A percentile compares a stretch with the other conserved stretches of the same genome.
phyloP scores from a whole-genome alignment of 176 grass and related monocot species.

The Lolium multiflorum region DNA sequence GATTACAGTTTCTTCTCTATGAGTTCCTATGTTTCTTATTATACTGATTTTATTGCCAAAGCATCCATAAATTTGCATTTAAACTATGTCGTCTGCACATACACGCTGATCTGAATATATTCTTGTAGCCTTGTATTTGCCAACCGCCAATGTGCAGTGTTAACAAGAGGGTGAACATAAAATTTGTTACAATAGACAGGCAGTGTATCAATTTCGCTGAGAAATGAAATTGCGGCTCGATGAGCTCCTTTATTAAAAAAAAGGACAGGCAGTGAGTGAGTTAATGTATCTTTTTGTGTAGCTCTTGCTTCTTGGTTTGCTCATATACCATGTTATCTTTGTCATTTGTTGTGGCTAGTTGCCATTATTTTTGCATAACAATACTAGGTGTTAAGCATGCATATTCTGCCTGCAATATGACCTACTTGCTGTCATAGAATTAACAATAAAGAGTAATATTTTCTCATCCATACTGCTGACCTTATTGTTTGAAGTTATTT shows the following conservation, averaged over 20 bases:
- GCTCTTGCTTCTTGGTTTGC: not conserved
- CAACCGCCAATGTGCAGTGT: not conserved
- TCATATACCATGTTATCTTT: not conserved
- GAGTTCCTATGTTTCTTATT: not conserved
- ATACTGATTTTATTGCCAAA: conserved; percentile 14
- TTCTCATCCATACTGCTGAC: not conserved
- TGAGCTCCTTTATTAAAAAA: too few species aligned
- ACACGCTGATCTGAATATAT: not conserved
- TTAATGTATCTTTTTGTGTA: too few species aligned
- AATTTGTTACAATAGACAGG: not conserved
- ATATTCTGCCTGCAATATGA: not conserved
- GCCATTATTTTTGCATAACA: too few species aligned
- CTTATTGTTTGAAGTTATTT: not conserved
- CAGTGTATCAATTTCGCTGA: not conserved
- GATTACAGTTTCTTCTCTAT: not conserved
- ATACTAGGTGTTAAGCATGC: not conserved
- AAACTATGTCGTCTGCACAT: not conserved
- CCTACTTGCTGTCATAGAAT: not conserved
- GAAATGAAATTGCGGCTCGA: too few species aligned
- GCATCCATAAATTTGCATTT: not conserved
- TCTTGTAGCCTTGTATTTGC: not conserved
- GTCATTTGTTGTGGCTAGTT: not conserved
- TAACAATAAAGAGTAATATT: not conserved
- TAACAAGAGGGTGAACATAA: not conserved
- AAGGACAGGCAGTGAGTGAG: too few species aligned